Evolutionary conservation across 2,329 filamentous ascomycete genomes (phyloP), one percentile per base, ranked within the genome.

Genomic region (Talaromyces piceae): DNA sequence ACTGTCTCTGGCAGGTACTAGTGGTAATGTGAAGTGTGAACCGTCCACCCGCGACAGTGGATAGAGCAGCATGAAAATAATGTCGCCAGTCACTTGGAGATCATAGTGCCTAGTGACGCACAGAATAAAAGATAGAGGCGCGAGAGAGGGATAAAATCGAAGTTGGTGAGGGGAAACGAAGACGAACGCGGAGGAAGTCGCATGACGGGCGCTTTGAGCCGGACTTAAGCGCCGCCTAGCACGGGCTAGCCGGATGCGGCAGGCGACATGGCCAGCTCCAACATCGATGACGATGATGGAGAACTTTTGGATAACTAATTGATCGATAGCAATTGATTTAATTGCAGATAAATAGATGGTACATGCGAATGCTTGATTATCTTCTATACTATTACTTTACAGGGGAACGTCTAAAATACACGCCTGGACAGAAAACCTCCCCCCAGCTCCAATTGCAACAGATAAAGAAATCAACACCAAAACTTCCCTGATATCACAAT

Each of bases 381-480:
- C 8, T 16, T 7, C 39, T 8, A 43, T 16, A 7, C 39, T 53
- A 53, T 47, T 41, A 26, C 22, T 41, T 28, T 44, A 53, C 5
- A 3, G 16, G 20, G 26, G 22, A 41, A 43, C 20, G 39, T 8
- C 4, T 25, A 33, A n/a, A 46, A 28, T 30, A 46, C 26, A 28
- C 44, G 18, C 22, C 25, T 30, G 45, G 26, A 37, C 13, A 16
- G 5, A 18, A 13, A 43, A 12, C 6, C 39, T 2, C 39, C 11
- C 12, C 12, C n/a, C n/a, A n/a, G n/a, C n/a, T n/a, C n/a, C n/a
- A n/a, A n/a, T n/a, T n/a, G n/a, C n/a, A n/a, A n/a, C n/a, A n/a
- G n/a, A n/a, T n/a, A n/a, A n/a, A n/a, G n/a, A n/a, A n/a, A n/a
- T n/a, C n/a, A n/a, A n/a, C n/a, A n/a, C n/a, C n/a, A n/a, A n/a